Base-by-base conservation (phyloP, 1,284 basidiomycete species). In the Porogramme epimiltina region DNA sequence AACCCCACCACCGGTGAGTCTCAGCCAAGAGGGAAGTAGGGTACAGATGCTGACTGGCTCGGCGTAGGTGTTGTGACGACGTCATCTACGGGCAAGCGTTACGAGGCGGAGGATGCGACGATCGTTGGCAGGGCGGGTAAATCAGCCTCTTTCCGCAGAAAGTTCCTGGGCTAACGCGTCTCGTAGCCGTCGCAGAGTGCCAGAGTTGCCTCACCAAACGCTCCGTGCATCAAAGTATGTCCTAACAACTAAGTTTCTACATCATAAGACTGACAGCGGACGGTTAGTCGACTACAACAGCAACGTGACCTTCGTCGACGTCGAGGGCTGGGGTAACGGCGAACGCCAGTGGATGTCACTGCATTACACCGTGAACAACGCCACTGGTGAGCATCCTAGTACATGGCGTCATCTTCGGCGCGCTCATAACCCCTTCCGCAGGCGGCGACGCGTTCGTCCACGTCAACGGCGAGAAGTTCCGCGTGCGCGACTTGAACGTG, bases 301-400 rank as follows among this genome's bases (percentile, higher is more conserved):
- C 22, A 42, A 42, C 40, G 40, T 42, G 40, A 42, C 40, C 20
- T 42, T 42, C 22, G n/a, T 22, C 15, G 23, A 42, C 40, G 20
- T 42, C 22, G 23, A 42, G 40, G 40, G 40, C 40, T 42, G 8
- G 40, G 40, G 40, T 24, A 42, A 42, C 11, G 40, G 40, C 19
- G 40, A 42, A 22, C 40, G 40, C 22, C 40, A 42, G 20, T 42
- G 40, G 40, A 24, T 42, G 40, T 42, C 40, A 22, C 40, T 42
- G 19, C 40, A 42, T 22, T 42, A 42, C 40, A 42, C 40, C 22
- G 40, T 42, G 3, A 42, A 22, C 40, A 42, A 42, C 40, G 40
- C 40, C 18, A 42, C 40, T 24, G 40, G 40, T 42, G 24, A 2
- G 40, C 23, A 4, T 8, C 19, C 19, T 25, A 6, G 19, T 24